Conservation (phyloP, 129 eudicot genomes). For the Saussurea involucrata region DNA sequence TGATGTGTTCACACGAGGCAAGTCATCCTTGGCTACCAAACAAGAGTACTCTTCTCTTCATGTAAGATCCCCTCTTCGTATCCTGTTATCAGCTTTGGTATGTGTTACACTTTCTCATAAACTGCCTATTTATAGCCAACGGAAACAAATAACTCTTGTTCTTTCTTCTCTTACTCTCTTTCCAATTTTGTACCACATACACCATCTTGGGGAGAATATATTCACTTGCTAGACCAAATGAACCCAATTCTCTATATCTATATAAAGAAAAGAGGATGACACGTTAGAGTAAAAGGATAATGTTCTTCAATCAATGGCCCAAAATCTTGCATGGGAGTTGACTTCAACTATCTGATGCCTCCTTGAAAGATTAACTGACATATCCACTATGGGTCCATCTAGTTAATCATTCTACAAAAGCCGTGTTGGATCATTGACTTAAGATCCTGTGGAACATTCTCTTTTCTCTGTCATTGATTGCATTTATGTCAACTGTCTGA, state of each 20-base stretch:
- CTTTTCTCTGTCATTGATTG: neutral
- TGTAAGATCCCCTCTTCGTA: neutral
- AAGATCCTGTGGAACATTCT: neutral
- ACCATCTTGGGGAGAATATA: conserved; percentile 15
- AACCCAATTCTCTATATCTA: conserved; percentile 12
- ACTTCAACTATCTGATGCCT: conserved; percentile 4
- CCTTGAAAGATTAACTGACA: neutral
- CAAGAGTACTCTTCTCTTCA: neutral
- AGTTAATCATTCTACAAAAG: neutral
- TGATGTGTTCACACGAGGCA: conserved; percentile 12
- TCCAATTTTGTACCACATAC: neutral
- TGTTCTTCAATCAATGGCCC: conserved; percentile 1
- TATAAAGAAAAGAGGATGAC: neutral
- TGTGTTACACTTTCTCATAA: neutral
- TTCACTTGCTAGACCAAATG: neutral
- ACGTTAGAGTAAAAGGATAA: neutral
- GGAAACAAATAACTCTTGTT: conserved; percentile 1
- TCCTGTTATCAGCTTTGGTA: neutral
- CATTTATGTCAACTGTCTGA: neutral
- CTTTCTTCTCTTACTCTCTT: neutral
- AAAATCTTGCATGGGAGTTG: conserved; percentile 16
- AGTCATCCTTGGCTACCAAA: conserved; percentile 39
- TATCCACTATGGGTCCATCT: neutral
- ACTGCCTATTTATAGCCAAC: conserved; percentile 9
- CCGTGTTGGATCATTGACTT: neutral